These are phyloP conservation scores for Austroboletus eburneus DNA, from an alignment of 768 basidiomycete genomes.

Conservation along the genomic window DNA sequence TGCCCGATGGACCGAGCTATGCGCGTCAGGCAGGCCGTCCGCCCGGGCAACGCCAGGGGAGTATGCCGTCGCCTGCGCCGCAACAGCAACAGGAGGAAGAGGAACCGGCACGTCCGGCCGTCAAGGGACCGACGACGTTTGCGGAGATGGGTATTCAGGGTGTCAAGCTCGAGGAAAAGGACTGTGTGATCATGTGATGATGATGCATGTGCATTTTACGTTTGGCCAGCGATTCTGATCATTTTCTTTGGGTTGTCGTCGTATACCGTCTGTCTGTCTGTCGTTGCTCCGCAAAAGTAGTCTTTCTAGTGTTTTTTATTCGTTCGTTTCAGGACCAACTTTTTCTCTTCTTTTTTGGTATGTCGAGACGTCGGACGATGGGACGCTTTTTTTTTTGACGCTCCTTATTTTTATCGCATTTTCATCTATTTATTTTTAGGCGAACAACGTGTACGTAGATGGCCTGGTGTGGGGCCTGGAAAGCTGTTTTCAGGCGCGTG, in stretches of 20 bases:
- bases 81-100: neutral
- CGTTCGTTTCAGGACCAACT: too few species aligned
- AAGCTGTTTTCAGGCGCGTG: too few species aligned
- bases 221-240: neutral
- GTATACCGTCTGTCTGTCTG: too few species aligned
- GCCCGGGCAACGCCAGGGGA: conserved; percentile 27
- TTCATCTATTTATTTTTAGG: too few species aligned
- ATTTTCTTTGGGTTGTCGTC: too few species aligned
- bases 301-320: too few species aligned
- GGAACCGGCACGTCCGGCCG: conserved; percentile 1
- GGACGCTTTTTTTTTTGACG: neutral
- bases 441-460: too few species aligned
- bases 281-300: too few species aligned
- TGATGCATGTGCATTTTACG: neutral
- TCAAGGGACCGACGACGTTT: conserved; percentile 67
- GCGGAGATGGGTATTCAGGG: conserved; percentile 92
- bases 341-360: too few species aligned
- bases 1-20: conserved; percentile 21
- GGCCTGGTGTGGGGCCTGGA: too few species aligned
- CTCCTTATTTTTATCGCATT: too few species aligned
- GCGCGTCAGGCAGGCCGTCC: conserved; percentile 29
- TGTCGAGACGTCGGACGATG: too few species aligned
- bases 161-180: conserved; percentile 72
- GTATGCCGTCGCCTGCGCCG: conserved; percentile 12
- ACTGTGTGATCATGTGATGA: conserved; percentile 81